phyloP scores from a whole-genome alignment of 2,329 filamentous ascomycete genomes.

The Elsinoe australis region DNA sequence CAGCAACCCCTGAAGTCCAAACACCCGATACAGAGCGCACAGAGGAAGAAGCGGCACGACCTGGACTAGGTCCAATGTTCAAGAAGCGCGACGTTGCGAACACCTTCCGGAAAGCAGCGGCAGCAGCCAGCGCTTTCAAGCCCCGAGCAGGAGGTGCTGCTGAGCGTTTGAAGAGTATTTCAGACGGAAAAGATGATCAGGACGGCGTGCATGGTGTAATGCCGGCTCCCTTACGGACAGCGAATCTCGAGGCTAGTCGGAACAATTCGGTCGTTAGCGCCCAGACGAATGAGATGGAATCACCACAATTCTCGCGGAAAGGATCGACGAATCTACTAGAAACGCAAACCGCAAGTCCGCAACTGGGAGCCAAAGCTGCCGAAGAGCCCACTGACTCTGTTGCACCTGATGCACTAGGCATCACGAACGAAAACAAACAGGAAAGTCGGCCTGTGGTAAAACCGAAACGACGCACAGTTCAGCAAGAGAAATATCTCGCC shows the following conservation, averaged over 20 bases:
- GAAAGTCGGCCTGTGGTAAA: constrained; percentile 10
- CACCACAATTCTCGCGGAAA: constrained; percentile 10
- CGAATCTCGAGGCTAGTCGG: constrained; percentile 17
- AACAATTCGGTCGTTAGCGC: constrained; percentile 17
- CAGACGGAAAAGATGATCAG: constrained; percentile 58
- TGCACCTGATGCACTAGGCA: constrained; percentile 14
- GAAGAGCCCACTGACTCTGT: background rate
- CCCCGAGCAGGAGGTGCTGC: constrained; percentile 80
- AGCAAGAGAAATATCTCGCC: constrained; percentile 70
- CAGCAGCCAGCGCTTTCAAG: constrained; percentile 67
- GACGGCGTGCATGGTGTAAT: constrained; percentile 89
- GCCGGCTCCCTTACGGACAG: constrained; percentile 55
- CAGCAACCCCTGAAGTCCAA: constrained; percentile 16
- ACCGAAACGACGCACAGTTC: constrained; percentile 55
- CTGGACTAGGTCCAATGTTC: constrained; percentile 84
- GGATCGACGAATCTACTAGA: constrained; percentile 7
- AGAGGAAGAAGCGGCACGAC: constrained; percentile 52
- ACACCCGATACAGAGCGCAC: constrained; percentile 17
- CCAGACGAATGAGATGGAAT: constrained; percentile 8
- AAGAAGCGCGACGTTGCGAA: constrained; percentile 69
- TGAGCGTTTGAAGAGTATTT: constrained; percentile 54
- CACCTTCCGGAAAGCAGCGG: constrained; percentile 72
- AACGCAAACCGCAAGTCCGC: background rate
- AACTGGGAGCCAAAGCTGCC: background rate
- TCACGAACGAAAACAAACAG: constrained; percentile 1